phyloP scores from a whole-genome alignment of 306 rosid genomes.

The Sphenostylis stenocarpa region DNA sequence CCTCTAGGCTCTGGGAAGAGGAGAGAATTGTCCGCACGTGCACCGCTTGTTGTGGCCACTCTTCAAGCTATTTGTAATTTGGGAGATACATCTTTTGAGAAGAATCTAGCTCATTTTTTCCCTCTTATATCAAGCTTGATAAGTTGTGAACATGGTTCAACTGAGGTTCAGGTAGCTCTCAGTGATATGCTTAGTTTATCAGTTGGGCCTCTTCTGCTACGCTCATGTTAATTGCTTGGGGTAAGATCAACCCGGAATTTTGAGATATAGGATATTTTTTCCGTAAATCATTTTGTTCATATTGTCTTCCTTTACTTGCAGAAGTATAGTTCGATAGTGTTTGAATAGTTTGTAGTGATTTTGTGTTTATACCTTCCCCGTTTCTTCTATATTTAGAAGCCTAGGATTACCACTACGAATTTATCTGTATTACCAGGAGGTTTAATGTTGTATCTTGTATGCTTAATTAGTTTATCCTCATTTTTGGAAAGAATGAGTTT shows the following conservation, averaged over 20 bases:
- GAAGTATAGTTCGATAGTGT: constrained; percentile 65
- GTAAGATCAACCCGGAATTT: constrained; percentile 48
- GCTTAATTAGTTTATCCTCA: constrained; percentile 21
- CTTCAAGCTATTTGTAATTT: constrained; percentile 79
- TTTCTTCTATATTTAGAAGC: constrained; percentile 54
- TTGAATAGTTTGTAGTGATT: constrained; percentile 53
- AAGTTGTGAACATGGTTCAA: constrained; percentile 93
- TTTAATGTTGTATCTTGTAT: constrained; percentile 48
- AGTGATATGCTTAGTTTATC: constrained; percentile 86
- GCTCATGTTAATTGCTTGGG: constrained; percentile 62
- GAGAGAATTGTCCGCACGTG: constrained; percentile 88
- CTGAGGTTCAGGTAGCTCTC: constrained; percentile 87
- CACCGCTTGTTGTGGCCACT: constrained; percentile 78
- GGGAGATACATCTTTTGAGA: constrained; percentile 74
- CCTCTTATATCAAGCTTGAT: constrained; percentile 86
- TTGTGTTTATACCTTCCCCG: constrained; percentile 47
- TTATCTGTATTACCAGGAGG: constrained; percentile 41
- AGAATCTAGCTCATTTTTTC: constrained; percentile 69
- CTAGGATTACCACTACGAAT: constrained; percentile 44
- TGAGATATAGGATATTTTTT: constrained; percentile 58
- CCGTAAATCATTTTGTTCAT: constrained; percentile 43
- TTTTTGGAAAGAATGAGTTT: constrained; percentile 27
- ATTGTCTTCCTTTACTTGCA: constrained; percentile 31
- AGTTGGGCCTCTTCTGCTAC: constrained; percentile 82
- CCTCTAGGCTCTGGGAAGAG: constrained; percentile 94